Conservation (phyloP, 106 monocot genomes). For the Phalaenopsis equestris region DNA sequence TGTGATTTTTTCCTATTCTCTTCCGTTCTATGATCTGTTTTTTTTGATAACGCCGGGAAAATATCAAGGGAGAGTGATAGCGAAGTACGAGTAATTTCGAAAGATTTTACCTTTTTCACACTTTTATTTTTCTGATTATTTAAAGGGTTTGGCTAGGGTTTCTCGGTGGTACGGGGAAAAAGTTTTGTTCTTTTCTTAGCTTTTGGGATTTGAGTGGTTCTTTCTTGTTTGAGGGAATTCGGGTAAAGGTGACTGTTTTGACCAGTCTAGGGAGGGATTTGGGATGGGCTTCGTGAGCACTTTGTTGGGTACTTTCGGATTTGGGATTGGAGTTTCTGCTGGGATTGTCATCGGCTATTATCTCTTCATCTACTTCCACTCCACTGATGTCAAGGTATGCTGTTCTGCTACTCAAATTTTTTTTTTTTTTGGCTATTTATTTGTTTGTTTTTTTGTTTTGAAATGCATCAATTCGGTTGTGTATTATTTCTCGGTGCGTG, state of each 20-base stretch:
- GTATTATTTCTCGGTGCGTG: background rate
- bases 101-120: background rate
- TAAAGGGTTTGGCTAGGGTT: conserved; percentile 1
- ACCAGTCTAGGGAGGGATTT: background rate
- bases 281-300: conserved; percentile 54
- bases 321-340: conserved; percentile 47
- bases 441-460: background rate
- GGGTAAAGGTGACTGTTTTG: background rate
- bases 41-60: background rate
- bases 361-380: conserved; percentile 71
- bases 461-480: background rate
- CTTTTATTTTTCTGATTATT: background rate
- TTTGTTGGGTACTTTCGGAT: conserved; percentile 55
- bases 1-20: background rate
- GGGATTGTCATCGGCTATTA: conserved; percentile 74
- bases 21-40: background rate
- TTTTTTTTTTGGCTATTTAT: background rate
- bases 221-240: background rate
- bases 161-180: conserved; percentile 1
- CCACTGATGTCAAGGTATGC: conserved; percentile 56
- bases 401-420: background rate
- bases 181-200: conserved; percentile 8
- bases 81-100: background rate
- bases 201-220: background rate
- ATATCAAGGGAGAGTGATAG: background rate